These are phyloP conservation scores for Acacia concinna DNA, from an alignment of 331 rosid genomes.

Conservation along the genomic window DNA sequence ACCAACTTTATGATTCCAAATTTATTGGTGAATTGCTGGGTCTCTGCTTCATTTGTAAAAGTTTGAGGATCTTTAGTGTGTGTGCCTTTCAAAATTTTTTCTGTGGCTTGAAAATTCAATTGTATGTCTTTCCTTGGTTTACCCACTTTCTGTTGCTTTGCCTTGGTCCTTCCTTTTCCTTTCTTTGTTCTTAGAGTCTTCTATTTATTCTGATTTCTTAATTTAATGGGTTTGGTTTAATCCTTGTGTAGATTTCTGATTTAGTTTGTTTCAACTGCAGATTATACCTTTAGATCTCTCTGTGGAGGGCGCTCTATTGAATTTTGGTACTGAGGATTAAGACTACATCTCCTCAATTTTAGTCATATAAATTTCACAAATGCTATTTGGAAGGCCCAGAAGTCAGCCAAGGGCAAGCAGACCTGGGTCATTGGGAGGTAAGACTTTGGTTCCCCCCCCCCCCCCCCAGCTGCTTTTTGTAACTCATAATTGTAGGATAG, in stretches of 20 bases:
- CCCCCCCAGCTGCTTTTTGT: slow-evolving; percentile 23
- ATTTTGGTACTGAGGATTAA: slow-evolving; percentile 39
- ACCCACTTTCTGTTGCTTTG: background rate
- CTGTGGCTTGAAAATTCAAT: slow-evolving; percentile 4
- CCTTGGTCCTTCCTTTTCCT: background rate
- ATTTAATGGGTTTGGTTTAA: slow-evolving; percentile 9
- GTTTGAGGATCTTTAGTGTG: slow-evolving; percentile 27
- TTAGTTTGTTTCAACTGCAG: slow-evolving; percentile 49
- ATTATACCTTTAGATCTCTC: slow-evolving; percentile 29
- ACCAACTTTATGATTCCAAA: slow-evolving; percentile 27
- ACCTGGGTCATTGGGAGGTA: slow-evolving; percentile 86
- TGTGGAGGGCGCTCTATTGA: slow-evolving; percentile 39
- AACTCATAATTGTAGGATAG: slow-evolving; percentile 4
- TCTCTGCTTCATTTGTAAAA: slow-evolving; percentile 22
- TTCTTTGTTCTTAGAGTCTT: background rate
- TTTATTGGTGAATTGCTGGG: slow-evolving; percentile 29
- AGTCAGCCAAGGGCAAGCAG: slow-evolving; percentile 65
- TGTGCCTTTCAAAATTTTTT: slow-evolving; percentile 18
- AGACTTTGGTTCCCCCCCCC: too few species aligned
- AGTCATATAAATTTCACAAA: slow-evolving; percentile 39
- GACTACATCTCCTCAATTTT: slow-evolving; percentile 10
- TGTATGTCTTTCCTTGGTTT: background rate
- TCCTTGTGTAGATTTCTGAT: slow-evolving; percentile 19
- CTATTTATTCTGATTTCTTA: slow-evolving; percentile 19
- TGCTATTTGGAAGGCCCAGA: slow-evolving; percentile 76